These are phyloP conservation scores for Nephelium lappaceum DNA, from an alignment of 345 rosid genomes.

Conservation along the genomic window DNA sequence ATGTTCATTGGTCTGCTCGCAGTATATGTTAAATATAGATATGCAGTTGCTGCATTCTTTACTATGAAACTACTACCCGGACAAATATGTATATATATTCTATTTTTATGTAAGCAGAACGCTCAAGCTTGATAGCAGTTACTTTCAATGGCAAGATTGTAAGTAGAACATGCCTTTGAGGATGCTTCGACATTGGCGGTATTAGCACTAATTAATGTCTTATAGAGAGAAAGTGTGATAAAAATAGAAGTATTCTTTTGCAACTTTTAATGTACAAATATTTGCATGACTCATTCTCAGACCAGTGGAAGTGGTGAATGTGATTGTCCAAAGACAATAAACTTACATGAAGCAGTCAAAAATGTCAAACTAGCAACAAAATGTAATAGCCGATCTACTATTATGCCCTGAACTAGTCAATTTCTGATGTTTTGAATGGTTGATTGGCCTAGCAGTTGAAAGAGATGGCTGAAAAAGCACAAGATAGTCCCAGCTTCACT, in stretches of 20 bases:
- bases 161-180: neutral
- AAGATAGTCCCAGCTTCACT: conserved; percentile 36
- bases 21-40: conserved; percentile 8
- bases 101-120: neutral
- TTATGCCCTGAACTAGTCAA: neutral
- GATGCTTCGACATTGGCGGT: neutral
- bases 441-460: conserved; percentile 57
- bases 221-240: neutral
- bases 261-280: neutral
- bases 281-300: conserved; percentile 2
- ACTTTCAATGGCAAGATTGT: neutral
- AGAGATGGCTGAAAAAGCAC: conserved; percentile 53
- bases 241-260: neutral
- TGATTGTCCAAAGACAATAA: conserved; percentile 2
- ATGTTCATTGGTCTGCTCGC: conserved; percentile 1
- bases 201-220: neutral
- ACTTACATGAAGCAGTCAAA: neutral
- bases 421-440: conserved; percentile 15
- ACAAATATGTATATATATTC: neutral
- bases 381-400: neutral
- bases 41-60: neutral
- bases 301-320: conserved; percentile 2
- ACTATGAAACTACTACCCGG: neutral
- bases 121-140: neutral
- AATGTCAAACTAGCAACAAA: conserved; percentile 1